These are phyloP conservation scores for Diaporthe batatas DNA, from an alignment of 2,329 filamentous ascomycete species.

Conservation along the genomic window DNA sequence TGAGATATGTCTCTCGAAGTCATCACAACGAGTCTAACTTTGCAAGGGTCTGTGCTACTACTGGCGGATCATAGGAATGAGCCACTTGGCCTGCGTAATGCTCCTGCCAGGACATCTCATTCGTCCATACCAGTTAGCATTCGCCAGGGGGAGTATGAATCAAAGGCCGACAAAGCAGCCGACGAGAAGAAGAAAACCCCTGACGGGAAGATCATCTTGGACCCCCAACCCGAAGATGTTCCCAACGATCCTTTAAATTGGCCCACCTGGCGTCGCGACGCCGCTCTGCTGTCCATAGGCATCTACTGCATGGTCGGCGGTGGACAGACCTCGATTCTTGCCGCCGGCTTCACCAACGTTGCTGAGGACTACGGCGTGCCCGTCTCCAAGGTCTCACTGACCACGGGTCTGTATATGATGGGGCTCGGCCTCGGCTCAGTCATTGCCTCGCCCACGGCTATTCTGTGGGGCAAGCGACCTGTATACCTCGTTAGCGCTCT, in stretches of 20 bases:
- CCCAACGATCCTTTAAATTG: constrained; percentile 94
- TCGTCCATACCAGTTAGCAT: constrained; percentile 66
- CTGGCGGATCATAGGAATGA: constrained; percentile 69
- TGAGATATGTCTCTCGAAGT: constrained; percentile 54
- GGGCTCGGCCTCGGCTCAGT: constrained; percentile 89
- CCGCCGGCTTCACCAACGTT: constrained; percentile 89
- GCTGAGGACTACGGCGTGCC: constrained; percentile 74
- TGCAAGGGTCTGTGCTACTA: constrained; percentile 69
- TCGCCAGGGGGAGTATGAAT: constrained; percentile 51
- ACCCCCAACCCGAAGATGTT: constrained; percentile 92
- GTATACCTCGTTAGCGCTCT: constrained; percentile 82
- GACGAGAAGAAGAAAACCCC: constrained; percentile 74
- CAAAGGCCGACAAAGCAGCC: constrained; percentile 44
- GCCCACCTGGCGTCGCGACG: constrained; percentile 84
- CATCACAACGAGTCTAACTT: constrained; percentile 32
- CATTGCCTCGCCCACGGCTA: constrained; percentile 89
- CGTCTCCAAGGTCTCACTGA: constrained; percentile 82
- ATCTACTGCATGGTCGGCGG: constrained; percentile 95
- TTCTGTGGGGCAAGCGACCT: constrained; percentile 89
- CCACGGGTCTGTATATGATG: constrained; percentile 94
- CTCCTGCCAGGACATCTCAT: constrained; percentile 69
- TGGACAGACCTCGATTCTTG: constrained; percentile 90
- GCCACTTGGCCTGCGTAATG: constrained; percentile 69
- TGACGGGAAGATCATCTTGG: constrained; percentile 87
- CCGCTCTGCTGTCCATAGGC: constrained; percentile 83